phyloP scores from a whole-genome alignment of 495 filamentous ascomycete genomes.

The Corynascus novoguineensis region DNA sequence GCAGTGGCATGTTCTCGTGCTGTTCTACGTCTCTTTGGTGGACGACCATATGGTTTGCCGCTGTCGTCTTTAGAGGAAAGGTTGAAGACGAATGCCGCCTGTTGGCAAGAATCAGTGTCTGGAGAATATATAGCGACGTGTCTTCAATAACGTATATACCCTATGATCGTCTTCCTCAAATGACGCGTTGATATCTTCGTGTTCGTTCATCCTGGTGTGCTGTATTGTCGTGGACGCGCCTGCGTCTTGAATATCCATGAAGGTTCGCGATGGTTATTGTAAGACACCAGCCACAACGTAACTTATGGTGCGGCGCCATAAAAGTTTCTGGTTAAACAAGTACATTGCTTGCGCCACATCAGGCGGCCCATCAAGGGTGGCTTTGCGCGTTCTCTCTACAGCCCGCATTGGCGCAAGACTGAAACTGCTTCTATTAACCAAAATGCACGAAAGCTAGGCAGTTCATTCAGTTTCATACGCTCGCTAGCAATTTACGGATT shows the following conservation, averaged over 20 bases:
- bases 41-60: constrained; percentile 33
- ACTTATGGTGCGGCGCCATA: neutral
- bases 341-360: no score
- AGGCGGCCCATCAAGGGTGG: no score
- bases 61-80: constrained; percentile 36
- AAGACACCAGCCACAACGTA: constrained; percentile 7
- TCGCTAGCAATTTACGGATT: constrained; percentile 3
- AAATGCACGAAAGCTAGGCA: neutral
- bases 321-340: neutral
- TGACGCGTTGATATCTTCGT: neutral
- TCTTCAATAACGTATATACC: no score
- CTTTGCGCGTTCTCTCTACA: no score
- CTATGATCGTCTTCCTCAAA: constrained; percentile 34
- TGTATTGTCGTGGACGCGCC: neutral
- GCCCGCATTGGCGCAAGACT: no score
- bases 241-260: neutral
- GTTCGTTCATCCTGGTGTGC: constrained; percentile 16
- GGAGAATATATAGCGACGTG: no score
- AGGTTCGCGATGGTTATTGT: neutral
- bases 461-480: neutral
- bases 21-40: constrained; percentile 61
- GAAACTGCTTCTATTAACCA: neutral
- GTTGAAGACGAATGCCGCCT: constrained; percentile 70
- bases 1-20: constrained; percentile 17
- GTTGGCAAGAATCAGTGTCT: neutral